Evolutionary conservation across 2,329 filamentous ascomycete species (phyloP).

Genomic region (Colletotrichum sidae): DNA sequence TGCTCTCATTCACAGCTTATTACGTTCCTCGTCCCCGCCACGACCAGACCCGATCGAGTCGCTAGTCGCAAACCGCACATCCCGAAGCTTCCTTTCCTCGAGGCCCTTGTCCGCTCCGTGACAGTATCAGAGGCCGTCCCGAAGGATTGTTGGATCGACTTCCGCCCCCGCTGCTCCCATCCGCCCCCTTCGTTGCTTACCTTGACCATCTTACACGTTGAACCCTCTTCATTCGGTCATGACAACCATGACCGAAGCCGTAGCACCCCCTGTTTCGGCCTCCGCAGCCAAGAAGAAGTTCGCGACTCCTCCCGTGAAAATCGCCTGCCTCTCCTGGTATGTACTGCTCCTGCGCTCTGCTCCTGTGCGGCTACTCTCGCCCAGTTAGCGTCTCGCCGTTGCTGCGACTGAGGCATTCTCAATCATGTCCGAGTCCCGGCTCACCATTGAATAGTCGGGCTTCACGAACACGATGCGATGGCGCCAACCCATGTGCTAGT

Average conservation of each 20-base stretch:
- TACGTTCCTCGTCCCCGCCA: conserved; percentile 25
- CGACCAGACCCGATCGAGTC: conserved; percentile 1
- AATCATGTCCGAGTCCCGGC: background rate
- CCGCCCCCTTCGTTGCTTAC: background rate
- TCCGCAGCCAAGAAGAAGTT: conserved; percentile 51
- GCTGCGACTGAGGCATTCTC: background rate
- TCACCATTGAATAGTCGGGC: conserved; percentile 49
- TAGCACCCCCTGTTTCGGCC: conserved; percentile 22
- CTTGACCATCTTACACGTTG: background rate
- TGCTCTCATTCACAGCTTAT: conserved; percentile 11
- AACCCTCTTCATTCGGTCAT: conserved; percentile 20
- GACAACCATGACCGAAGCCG: conserved; percentile 38
- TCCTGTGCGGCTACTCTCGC: background rate
- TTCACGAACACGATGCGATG: conserved; percentile 60
- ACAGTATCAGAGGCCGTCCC: conserved; percentile 24
- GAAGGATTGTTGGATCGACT: conserved; percentile 11
- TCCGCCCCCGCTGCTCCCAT: background rate
- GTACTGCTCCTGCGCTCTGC: conserved; percentile 36
- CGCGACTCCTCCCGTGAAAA: conserved; percentile 60
- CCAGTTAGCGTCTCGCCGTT: background rate
- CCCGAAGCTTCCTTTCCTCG: conserved; percentile 3
- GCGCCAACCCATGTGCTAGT: conserved; percentile 55
- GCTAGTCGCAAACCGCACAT: conserved; percentile 5
- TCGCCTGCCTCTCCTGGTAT: conserved; percentile 63
- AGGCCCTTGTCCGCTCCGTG: conserved; percentile 26